phyloP scores from a whole-genome alignment of 305 asterid species.

The Galium porrigens region DNA sequence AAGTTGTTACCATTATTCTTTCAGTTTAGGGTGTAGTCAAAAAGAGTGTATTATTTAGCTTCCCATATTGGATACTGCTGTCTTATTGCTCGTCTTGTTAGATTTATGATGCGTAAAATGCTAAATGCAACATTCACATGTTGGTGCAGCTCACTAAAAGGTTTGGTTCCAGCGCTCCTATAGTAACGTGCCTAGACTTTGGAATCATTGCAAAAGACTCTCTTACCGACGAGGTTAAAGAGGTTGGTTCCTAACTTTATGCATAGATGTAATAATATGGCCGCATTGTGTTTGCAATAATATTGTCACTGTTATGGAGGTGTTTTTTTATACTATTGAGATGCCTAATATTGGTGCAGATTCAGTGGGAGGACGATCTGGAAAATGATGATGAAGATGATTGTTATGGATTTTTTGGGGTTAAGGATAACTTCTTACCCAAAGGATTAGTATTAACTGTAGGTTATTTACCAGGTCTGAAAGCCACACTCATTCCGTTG shows the following conservation, averaged over 20 bases:
- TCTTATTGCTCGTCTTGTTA: background rate
- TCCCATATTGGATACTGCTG: background rate
- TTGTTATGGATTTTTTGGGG: background rate
- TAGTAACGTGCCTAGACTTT: conserved; percentile 32
- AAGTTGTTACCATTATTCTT: background rate
- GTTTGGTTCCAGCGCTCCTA: conserved; percentile 36
- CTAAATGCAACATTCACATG: background rate
- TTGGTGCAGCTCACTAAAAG: conserved; percentile 32
- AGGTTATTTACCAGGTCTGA: conserved; percentile 66
- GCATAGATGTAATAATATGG: background rate
- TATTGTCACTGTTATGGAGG: background rate
- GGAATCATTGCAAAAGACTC: conserved; percentile 57
- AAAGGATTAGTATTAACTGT: conserved; percentile 51
- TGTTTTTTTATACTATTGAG: background rate
- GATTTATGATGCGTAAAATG: background rate
- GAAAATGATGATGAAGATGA: conserved; percentile 28
- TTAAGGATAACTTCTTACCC: conserved; percentile 12
- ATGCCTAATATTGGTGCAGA: conserved; percentile 30
- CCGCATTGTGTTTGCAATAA: background rate
- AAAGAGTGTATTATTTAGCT: background rate
- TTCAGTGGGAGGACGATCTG: conserved; percentile 44
- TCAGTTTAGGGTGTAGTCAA: background rate
- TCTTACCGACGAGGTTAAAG: conserved; percentile 33
- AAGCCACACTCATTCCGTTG: conserved; percentile 41
- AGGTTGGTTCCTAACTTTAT: conserved; percentile 24